Evolutionary conservation across 2,329 filamentous ascomycete genomes (phyloP).

Genomic region (Alternaria metachromatica): DNA sequence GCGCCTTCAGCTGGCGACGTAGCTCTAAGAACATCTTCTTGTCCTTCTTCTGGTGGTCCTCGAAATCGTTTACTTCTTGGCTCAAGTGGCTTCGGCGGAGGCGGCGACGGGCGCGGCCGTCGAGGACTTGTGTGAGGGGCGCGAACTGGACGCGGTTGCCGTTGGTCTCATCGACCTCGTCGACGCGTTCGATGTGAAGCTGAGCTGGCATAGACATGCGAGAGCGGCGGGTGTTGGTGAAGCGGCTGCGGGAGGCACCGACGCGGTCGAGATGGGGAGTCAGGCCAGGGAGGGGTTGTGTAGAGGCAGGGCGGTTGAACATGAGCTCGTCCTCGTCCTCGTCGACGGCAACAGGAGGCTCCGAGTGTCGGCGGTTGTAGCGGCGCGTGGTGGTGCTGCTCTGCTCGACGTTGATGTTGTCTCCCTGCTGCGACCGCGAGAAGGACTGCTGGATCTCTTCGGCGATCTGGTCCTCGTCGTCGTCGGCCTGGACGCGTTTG

Average conservation of each 20-base stretch:
- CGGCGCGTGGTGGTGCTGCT: conserved; percentile 25
- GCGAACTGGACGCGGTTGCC: conserved; percentile 42
- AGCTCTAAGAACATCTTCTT: conserved; percentile 48
- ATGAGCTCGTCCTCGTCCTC: conserved; percentile 25
- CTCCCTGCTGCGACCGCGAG: conserved; percentile 30
- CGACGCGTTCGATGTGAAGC: conserved; percentile 33
- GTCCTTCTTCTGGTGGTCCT: conserved; percentile 47
- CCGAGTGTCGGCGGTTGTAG: conserved; percentile 43
- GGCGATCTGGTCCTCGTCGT: conserved; percentile 41
- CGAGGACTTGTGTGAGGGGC: conserved; percentile 43
- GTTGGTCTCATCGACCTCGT: conserved; percentile 28
- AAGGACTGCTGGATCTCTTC: conserved; percentile 42
- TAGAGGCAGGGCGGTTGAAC: conserved; percentile 26
- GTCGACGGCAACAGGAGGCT: conserved; percentile 34
- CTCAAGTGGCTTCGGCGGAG: conserved; percentile 51
- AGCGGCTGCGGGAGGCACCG: conserved; percentile 32
- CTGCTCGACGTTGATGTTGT: conserved; percentile 22
- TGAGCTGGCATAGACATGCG: conserved; percentile 49
- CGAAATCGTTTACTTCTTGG: conserved; percentile 50
- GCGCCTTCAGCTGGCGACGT: conserved; percentile 45
- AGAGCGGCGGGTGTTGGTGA: conserved; percentile 33
- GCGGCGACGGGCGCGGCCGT: conserved; percentile 45
- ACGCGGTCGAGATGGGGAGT: conserved; percentile 43
- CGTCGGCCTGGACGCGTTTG: conserved; percentile 39
- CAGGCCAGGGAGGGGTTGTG: conserved; percentile 38